Base-by-base conservation (phyloP, 2,329 filamentous ascomycete species). In the Purpureocillium takamizusanense region DNA sequence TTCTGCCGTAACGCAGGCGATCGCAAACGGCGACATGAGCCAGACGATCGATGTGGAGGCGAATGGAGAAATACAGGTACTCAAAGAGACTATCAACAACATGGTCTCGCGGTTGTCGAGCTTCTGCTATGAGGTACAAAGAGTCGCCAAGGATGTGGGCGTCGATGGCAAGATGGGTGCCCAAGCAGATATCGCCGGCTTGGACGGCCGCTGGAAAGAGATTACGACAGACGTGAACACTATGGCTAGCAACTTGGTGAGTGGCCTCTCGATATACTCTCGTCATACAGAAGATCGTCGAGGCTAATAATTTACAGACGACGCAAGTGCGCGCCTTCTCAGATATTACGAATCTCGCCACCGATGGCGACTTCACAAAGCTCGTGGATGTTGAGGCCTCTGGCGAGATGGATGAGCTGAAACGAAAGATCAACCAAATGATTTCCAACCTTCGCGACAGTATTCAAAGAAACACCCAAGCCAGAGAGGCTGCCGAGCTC, bases 371-470 rank as follows among this genome's bases (percentile, higher is more conserved):
- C 62, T 97, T 97, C 60, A 94, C 87, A 17, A 94, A 95, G 59
- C 79, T 94, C 41, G 90, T 98, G 59, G 94, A 92, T 35, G 90
- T 98, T 14, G 89, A 95, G 60, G 92, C 92, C 15, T 95, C 90
- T 11, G 92, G 92, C 46, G 92, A 98, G 63, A 97, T 98, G 92
- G 92, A 97, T 62, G 90, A 97, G 61, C 73, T 98, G 51, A 98
- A 98, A 66, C 81, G 89, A 53, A 97, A 97, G 72, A 97, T 98
- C 74, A 98, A 97, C 60, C 86, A 94, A 67, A 98, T 98, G 92
- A 89, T 97, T 38, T 92, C 86, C 57, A 95, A 94, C 57, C 67
- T 98, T 45, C 74, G 90, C 50, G 92, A 97, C 63, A 94, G 86
- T 71, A 95, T 98, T 50, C 89, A 97, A 60, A 81, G 88, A 59